phyloP scores from a whole-genome alignment of 2,329 filamentous ascomycete genomes.

The Clonostachys solani region DNA sequence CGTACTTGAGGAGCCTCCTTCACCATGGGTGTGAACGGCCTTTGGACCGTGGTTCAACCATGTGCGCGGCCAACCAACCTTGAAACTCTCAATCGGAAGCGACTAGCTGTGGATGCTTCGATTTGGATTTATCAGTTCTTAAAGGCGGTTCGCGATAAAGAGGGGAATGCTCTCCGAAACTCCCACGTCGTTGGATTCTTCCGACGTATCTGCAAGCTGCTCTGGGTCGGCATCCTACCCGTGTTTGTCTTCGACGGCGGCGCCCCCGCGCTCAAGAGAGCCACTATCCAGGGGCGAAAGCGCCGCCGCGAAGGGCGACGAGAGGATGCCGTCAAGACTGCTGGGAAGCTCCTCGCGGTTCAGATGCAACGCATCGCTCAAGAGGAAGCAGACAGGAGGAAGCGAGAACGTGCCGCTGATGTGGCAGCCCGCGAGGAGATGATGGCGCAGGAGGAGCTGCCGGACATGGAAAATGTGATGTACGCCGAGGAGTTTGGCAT shows the following conservation, averaged over 20 bases:
- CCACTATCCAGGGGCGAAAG: slow-evolving; percentile 80
- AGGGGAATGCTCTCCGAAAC: slow-evolving; percentile 93
- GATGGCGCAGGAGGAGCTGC: slow-evolving; percentile 46
- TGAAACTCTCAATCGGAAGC: slow-evolving; percentile 92
- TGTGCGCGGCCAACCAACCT: slow-evolving; percentile 95
- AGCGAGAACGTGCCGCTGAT: slow-evolving; percentile 33
- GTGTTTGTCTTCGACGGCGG: slow-evolving; percentile 99
- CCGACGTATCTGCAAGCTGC: slow-evolving; percentile 92
- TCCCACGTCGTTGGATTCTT: slow-evolving; percentile 98
- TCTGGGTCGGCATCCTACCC: slow-evolving; percentile 94
- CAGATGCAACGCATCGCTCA: slow-evolving; percentile 92
- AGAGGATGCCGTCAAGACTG: slow-evolving; percentile 89
- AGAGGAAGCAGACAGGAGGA: slow-evolving; percentile 68
- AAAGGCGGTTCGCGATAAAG: slow-evolving; percentile 97
- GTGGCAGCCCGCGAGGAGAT: slow-evolving; percentile 25
- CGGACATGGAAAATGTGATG: slow-evolving; percentile 65
- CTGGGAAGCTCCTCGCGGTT: slow-evolving; percentile 84
- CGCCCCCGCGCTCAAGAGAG: slow-evolving; percentile 83
- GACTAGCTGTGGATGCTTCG: slow-evolving; percentile 93
- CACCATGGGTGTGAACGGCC: slow-evolving; percentile 92
- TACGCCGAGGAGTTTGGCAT: slow-evolving; percentile 91
- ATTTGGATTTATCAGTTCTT: slow-evolving; percentile 99
- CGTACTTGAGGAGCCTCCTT: not conserved
- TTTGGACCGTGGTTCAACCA: slow-evolving; percentile 94
- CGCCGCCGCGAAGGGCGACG: slow-evolving; percentile 78